A percentile compares a stretch with the other conserved stretches of the same genome.
Evolutionary conservation across 495 filamentous ascomycete species (phyloP).

Genomic region (Penicillium subrubescens): DNA sequence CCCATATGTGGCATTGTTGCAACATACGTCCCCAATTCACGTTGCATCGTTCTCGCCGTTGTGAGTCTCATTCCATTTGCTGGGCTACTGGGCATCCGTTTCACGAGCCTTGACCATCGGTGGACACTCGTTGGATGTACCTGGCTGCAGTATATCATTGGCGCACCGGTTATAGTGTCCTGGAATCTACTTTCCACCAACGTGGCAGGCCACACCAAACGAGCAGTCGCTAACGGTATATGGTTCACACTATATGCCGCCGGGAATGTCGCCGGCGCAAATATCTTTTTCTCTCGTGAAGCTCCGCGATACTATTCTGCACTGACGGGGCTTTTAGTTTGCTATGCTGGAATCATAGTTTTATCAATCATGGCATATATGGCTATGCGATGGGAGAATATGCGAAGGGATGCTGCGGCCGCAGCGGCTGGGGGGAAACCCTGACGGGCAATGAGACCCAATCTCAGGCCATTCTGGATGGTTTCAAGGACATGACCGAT

Average conservation of each 20-base stretch:
- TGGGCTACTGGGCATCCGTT: conserved; percentile 47
- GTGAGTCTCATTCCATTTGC: conserved; percentile 39
- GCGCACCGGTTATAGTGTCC: conserved; percentile 53
- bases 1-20: conserved; percentile 41
- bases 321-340: conserved; percentile 33
- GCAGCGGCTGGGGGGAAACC: conserved; percentile 10
- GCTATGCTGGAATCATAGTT: conserved; percentile 39
- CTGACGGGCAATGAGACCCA: conserved; percentile 11
- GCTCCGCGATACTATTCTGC: conserved; percentile 42
- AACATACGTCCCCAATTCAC: conserved; percentile 43
- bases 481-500: conserved; percentile 52
- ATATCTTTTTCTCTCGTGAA: conserved; percentile 42
- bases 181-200: conserved; percentile 62
- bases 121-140: conserved; percentile 55
- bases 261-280: conserved; percentile 49
- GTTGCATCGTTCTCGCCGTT: conserved; percentile 42
- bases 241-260: conserved; percentile 41
- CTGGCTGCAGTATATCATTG: conserved; percentile 52
- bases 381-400: conserved; percentile 34
- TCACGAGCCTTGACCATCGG: conserved; percentile 45
- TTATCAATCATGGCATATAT: conserved; percentile 26
- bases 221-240: conserved; percentile 48
- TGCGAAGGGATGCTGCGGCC: conserved; percentile 25
- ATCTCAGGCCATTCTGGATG: conserved; percentile 36
- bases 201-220: conserved; percentile 68